These are phyloP conservation scores for Cyberlindnera xylosilytica DNA, from an alignment of 805 yeast genomes.

Conservation along the genomic window DNA sequence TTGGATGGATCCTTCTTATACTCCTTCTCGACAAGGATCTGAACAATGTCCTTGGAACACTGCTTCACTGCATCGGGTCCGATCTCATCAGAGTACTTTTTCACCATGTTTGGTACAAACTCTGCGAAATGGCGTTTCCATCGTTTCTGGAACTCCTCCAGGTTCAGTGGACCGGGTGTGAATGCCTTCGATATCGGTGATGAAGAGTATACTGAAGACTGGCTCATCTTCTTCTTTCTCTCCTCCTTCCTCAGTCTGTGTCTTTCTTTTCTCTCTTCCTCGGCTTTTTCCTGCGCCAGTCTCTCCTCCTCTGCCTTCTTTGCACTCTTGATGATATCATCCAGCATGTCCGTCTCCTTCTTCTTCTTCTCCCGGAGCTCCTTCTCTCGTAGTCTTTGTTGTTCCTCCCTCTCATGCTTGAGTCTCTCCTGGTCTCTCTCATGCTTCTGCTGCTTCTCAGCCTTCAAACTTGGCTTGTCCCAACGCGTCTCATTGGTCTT, in stretches of 20 bases:
- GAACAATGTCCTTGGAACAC: constrained; percentile 77
- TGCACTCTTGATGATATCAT: constrained; percentile 37
- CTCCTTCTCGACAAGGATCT: constrained; percentile 63
- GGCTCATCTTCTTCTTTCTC: constrained; percentile 22
- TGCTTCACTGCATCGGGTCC: constrained; percentile 72
- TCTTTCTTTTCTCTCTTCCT: constrained; percentile 9
- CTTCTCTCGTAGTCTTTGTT: constrained; percentile 24
- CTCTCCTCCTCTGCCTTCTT: constrained; percentile 28
- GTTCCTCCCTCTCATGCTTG: constrained; percentile 29
- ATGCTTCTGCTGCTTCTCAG: constrained; percentile 15
- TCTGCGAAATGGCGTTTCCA: constrained; percentile 57
- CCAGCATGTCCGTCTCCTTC: constrained; percentile 16
- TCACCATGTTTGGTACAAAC: constrained; percentile 75
- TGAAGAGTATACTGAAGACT: background rate
- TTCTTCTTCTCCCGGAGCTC: constrained; percentile 20
- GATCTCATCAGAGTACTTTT: constrained; percentile 59
- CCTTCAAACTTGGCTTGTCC: constrained; percentile 47
- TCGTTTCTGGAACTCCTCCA: constrained; percentile 25
- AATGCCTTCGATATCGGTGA: constrained; percentile 1
- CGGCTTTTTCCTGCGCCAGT: constrained; percentile 23
- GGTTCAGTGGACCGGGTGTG: background rate
- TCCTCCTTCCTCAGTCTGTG: constrained; percentile 32
- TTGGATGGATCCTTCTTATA: constrained; percentile 53
- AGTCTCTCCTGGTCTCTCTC: constrained; percentile 30
- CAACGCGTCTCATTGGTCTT: constrained; percentile 48